Base-by-base conservation (phyloP, 345 rosid species). In the Syzygium aqueum region DNA sequence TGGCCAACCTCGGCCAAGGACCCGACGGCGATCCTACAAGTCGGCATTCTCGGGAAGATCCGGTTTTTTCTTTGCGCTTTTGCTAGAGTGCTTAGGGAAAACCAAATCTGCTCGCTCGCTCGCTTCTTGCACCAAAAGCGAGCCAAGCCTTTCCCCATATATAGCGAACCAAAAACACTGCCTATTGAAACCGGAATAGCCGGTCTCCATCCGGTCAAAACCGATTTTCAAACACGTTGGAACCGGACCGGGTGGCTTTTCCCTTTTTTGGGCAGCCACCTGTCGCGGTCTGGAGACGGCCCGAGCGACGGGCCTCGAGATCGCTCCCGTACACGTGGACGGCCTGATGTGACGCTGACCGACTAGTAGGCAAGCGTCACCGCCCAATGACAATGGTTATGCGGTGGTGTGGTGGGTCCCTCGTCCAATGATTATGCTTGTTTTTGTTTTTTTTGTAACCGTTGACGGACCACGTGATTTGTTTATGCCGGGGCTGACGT, bases 1-100 rank as follows among this genome's bases (percentile, higher is more conserved):
- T 90, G 94, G 87, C 93, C 88, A 50, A 91, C 86, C 89, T 94
- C 96, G 4, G 93, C 89, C 22, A 92, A 88, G 51, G 94, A 89
- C 50, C 96, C 95, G 4, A 94, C 7, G 21, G 95, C 92, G 57
- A 94, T 91, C 84, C 90, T 87, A 23, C 88, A 80, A 86, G 93
- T 87, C 61, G 97, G 89, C 97, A 94, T 94, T 90, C 87, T 91
- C 15, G 11, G 30, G 30, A 50, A 85, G 27, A 3, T 51, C 37
- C 51, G 23, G 57, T 53, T 87, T 78, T 84, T 22, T 25, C 83
- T 87, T 87, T 12, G 82, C 84, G 78, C 84, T 53, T 53, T 10
- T 30, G 53, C 85, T 53, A 10, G 59, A 17, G 82, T 53, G 86
- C 37, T 59, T 28, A 5, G 77, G 46, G 3, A 84, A 33, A 40